These are phyloP conservation scores for Podospora didyma DNA, from an alignment of 495 filamentous ascomycete species.

Conservation along the genomic window DNA sequence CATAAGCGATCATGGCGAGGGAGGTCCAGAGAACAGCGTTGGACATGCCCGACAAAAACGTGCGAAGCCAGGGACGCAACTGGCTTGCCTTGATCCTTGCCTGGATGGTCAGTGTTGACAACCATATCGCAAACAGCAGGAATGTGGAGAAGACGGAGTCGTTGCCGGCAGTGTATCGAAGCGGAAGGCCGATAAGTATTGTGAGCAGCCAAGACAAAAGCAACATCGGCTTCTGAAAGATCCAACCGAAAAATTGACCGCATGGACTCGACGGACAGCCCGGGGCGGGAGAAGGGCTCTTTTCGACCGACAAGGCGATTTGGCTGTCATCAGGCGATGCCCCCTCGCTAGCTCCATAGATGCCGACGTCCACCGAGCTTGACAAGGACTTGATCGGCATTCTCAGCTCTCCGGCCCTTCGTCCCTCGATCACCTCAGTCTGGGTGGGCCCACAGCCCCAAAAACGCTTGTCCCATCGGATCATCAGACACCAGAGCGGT, in stretches of 20 bases:
- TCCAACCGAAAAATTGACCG: neutral
- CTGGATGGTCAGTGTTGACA: conserved; percentile 36
- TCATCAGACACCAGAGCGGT: conserved; percentile 22
- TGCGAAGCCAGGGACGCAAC: conserved; percentile 17
- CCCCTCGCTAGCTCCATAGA: neutral
- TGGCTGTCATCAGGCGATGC: neutral
- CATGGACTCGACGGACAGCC: neutral
- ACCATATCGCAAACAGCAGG: conserved; percentile 38
- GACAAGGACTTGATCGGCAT: conserved; percentile 4
- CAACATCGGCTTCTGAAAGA: conserved; percentile 20
- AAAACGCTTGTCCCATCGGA: conserved; percentile 15
- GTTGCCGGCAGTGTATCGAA: conserved; percentile 20
- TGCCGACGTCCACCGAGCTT: conserved; percentile 3
- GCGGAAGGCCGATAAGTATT: conserved; percentile 24
- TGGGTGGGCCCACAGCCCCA: neutral
- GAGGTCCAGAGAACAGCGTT: conserved; percentile 44
- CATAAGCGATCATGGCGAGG: conserved; percentile 36
- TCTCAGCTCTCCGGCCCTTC: neutral
- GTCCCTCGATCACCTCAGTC: neutral
- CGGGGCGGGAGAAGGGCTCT: neutral
- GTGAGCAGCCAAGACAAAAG: conserved; percentile 23
- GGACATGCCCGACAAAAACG: conserved; percentile 28
- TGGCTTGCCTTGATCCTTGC: conserved; percentile 25
- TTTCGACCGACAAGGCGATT: neutral
- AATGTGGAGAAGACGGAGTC: conserved; percentile 31